These are phyloP conservation scores for Blastocystis sp. DNA, from an alignment of 352 stramenopile species.

Conservation along the genomic window DNA sequence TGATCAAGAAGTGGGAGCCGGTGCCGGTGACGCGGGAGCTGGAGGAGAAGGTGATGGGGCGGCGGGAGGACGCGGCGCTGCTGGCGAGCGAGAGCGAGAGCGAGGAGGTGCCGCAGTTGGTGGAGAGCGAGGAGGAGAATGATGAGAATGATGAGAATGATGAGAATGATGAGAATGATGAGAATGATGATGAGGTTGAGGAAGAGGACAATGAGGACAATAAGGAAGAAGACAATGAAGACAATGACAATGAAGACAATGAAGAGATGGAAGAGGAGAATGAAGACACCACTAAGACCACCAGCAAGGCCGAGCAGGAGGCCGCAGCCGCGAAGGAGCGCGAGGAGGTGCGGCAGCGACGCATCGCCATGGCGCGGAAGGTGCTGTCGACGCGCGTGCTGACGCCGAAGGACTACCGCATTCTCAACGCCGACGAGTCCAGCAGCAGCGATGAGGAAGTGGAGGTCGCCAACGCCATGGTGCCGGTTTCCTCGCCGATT, in stretches of 20 bases:
- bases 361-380: background rate
- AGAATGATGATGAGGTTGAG: conserved; percentile 52
- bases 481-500: background rate
- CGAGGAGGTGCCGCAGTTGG: background rate
- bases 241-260: conserved; percentile 70
- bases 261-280: conserved; percentile 67
- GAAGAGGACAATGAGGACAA: conserved; percentile 61
- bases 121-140: conserved; percentile 57
- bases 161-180: conserved; percentile 23
- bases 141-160: conserved; percentile 54
- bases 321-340: conserved; percentile 56
- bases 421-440: background rate
- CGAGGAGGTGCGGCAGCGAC: conserved; percentile 6
- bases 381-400: conserved; percentile 11
- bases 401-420: background rate
- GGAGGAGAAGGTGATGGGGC: background rate
- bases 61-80: conserved; percentile 41
- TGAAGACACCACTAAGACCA: background rate
- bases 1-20: background rate
- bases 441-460: conserved; percentile 22
- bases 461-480: conserved; percentile 55
- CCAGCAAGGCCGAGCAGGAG: conserved; percentile 47
- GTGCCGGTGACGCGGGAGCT: background rate
- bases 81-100: background rate
- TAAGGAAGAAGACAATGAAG: conserved; percentile 63